Conservation (phyloP, 345 rosid genomes). For the Xanthoceras sorbifolium region DNA sequence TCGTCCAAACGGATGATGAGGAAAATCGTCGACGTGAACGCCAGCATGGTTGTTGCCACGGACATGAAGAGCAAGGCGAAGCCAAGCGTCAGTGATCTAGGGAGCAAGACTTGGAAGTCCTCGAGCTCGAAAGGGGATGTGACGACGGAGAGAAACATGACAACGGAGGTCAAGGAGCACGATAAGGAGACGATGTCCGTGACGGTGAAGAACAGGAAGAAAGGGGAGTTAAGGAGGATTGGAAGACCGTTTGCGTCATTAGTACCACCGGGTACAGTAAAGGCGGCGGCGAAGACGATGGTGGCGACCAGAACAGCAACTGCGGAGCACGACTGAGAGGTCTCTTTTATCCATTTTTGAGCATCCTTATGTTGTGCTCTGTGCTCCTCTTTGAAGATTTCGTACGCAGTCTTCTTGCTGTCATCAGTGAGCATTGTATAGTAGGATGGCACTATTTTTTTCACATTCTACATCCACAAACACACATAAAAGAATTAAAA, state of each 20-base stretch:
- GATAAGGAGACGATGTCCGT: conserved; percentile 23
- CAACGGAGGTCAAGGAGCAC: conserved; percentile 27
- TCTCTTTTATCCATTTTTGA: not conserved
- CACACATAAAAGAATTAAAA: no score
- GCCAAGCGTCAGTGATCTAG: conserved; percentile 21
- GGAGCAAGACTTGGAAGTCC: conserved; percentile 21
- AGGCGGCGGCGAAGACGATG: not conserved
- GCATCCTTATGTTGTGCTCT: not conserved
- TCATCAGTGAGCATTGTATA: not conserved
- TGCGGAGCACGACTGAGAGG: conserved; percentile 31
- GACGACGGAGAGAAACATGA: conserved; percentile 30
- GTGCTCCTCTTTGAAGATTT: not conserved
- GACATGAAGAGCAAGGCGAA: no score
- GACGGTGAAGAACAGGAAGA: conserved; percentile 23
- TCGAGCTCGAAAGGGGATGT: conserved; percentile 19
- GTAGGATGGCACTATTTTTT: not conserved
- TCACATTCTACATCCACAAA: not conserved
- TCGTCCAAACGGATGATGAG: no score
- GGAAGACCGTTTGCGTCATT: conserved; percentile 19
- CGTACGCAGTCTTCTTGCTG: not conserved
- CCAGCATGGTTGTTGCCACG: no score
- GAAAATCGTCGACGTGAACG: no score
- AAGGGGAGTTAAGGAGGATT: conserved; percentile 2
- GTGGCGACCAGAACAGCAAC: conserved; percentile 20
- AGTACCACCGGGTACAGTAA: not conserved